Evolutionary conservation across 805 yeast genomes (phyloP), one percentile per base, ranked within the genome.

Genomic region (Candida silvatica): DNA sequence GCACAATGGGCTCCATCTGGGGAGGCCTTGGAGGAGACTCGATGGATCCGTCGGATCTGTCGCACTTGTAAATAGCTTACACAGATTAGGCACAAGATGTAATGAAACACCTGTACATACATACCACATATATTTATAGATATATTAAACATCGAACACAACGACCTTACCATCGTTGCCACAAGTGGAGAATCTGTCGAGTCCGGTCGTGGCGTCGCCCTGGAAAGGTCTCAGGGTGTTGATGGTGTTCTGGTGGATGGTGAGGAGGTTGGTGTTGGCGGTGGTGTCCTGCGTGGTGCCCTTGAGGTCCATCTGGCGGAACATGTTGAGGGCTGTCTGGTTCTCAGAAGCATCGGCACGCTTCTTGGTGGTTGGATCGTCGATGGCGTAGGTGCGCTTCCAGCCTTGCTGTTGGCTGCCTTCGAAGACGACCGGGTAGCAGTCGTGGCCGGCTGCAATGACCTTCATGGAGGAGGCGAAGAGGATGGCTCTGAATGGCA

Each of bases 101-200:
- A 9, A 12, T 23, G 9, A 12, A 9, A 23, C 9, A 9, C 12
- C 12, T 23, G 25, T 12, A 23, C 25, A 23, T 23, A 23, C 12
- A 23, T 23, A 23, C 25, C 12, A 23, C 12, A 23, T 12, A 9
- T 12, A 23, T 9, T 9, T 9, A 12, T 23, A 9, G 12, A 23
- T 12, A 12, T 9, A 23, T 48, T 57, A 74, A 35, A 69, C 67
- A 35, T 65, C 63, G 56, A 84, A 90, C 33, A 90, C 67, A 28
- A 88, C 97, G 35, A 90, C 73, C 54, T 81, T 82, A 36, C 98
- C 97, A 54, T 92, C 98, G 39, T 83, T 75, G 38, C 96, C 97
- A 39, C 86, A 77, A 12, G 87, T 66, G 9, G 85, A 76, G 42
- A 78, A 66, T 58, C 73, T 68, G 24, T 82, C 73, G 11, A 42